A percentile compares a stretch with the other conserved stretches of the same genome.
These are phyloP conservation scores for Wickerhamomyces hampshirensis DNA, from an alignment of 805 yeast species.

Conservation along the genomic window DNA sequence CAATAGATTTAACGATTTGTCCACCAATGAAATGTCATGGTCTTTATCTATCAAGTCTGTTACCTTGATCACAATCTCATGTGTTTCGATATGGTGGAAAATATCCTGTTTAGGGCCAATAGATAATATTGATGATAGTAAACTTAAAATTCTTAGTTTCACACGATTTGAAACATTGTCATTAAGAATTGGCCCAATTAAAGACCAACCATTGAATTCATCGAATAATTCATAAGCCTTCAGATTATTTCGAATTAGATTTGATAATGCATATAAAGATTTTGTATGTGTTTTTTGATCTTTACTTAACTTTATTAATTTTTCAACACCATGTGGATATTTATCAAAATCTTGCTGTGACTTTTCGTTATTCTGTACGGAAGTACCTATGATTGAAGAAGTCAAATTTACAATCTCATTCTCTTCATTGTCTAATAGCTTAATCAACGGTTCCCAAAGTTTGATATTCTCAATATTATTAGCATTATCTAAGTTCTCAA, in stretches of 20 bases:
- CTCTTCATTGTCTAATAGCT: slow-evolving; percentile 41
- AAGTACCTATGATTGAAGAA: slow-evolving; percentile 78
- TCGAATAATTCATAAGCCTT: slow-evolving; percentile 53
- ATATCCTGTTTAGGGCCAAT: slow-evolving; percentile 40
- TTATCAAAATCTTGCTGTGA: slow-evolving; percentile 64
- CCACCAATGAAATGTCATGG: slow-evolving; percentile 45
- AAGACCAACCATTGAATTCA: slow-evolving; percentile 56
- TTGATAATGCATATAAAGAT: slow-evolving; percentile 73
- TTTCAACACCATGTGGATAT: slow-evolving; percentile 42
- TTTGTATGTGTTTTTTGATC: slow-evolving; percentile 39
- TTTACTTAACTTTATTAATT: slow-evolving; percentile 39
- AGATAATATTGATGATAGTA: slow-evolving; percentile 55
- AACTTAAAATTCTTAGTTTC: slow-evolving; percentile 50
- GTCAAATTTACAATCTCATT: slow-evolving; percentile 50
- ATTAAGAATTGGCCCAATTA: slow-evolving; percentile 32
- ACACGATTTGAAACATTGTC: slow-evolving; percentile 30
- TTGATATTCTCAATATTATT: slow-evolving; percentile 81
- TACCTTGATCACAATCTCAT: slow-evolving; percentile 25
- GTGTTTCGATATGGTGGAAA: slow-evolving; percentile 31
- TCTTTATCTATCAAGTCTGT: slow-evolving; percentile 22
- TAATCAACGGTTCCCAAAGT: slow-evolving; percentile 73
- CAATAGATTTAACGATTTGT: slow-evolving; percentile 50
- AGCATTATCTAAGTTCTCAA: slow-evolving; percentile 92
- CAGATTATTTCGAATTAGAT: slow-evolving; percentile 63
- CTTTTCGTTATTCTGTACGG: slow-evolving; percentile 84